Conservation (phyloP, 495 filamentous ascomycete species). For the Tuber magnatum region DNA sequence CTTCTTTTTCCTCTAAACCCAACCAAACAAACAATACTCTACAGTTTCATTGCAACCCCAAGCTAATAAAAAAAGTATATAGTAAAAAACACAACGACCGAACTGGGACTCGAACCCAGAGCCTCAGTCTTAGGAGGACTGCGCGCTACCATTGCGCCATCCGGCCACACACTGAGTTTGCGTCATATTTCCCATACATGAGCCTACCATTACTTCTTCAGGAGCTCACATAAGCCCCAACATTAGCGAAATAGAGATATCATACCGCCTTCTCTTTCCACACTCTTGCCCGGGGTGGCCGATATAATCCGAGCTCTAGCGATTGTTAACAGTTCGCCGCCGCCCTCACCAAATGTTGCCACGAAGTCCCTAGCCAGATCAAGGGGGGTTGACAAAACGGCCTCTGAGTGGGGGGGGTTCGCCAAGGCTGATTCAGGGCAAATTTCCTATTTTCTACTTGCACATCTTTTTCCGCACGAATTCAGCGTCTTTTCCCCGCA, state of each 20-base stretch:
- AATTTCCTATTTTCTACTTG: too few relatives aligned
- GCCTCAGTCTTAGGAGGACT: constrained; percentile 38
- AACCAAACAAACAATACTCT: background rate
- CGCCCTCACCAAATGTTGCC: background rate
- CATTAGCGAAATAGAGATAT: background rate
- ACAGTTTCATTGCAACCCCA: background rate
- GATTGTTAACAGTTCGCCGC: background rate
- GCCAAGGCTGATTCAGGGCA: too few relatives aligned
- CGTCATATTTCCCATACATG: background rate
- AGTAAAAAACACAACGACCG: constrained; percentile 37
- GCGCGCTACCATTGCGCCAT: constrained; percentile 39
- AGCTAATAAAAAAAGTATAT: background rate
- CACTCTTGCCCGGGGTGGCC: background rate
- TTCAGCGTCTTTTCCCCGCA: too few relatives aligned
- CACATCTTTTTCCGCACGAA: too few relatives aligned
- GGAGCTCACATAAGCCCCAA: background rate
- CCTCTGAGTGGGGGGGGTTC: too few relatives aligned
- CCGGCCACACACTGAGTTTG: constrained; percentile 11
- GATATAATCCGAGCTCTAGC: background rate
- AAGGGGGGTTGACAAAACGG: too few relatives aligned
- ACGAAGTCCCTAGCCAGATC: too few relatives aligned
- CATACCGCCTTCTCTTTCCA: background rate
- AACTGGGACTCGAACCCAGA: constrained; percentile 37
- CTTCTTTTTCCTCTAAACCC: background rate
- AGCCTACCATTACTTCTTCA: background rate